Base-by-base conservation (phyloP, 768 basidiomycete species). In the Lactarius quietus region DNA sequence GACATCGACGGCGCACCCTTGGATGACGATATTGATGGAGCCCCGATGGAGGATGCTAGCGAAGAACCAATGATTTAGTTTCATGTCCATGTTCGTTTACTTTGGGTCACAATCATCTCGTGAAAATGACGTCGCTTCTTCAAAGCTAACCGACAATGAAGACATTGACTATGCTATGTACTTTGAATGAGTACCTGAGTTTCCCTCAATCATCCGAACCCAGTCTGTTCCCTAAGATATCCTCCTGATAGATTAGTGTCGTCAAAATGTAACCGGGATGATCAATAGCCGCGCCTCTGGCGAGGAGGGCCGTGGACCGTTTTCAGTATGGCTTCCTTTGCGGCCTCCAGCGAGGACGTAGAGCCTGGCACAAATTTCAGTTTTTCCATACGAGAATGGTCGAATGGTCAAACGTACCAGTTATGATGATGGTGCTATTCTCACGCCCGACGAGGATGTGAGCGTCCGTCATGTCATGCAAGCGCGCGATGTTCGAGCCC, bases 401-500 rank as follows among this genome's bases (percentile, higher is more conserved):
- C 26, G 39, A 39, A 23, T 1, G 56, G 15, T 29, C 23, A 54
- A 59, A 59, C 35, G 60, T 35, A 93, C 93, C 95, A 57, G 89
- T 86, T 72, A 98, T 89, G 69, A 90, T 85, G 71, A 97, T 95
- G 35, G 87, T 87, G 75, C 82, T 92, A 73, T 90, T 90, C 68
- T 95, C 94, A 68, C 92, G 86, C 75, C 92, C 86, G 61, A 98
- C 92, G 51, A 86, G 92, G 71, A 98, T 94, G 73, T 96, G 93
- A 61, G 95, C 90, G 48, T 93, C 92, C 59, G 91, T 96, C 77
- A 94, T 93, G 59, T 83, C 84, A 62, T 95, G 86, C 59, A 98
- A 83, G 57, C 95, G 89, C 59, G 89, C 83, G 58, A 98, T 91
- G 70, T 93, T 98, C 31, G 93, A 80, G 60, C 95, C 95, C 78